Evolutionary conservation across 2,329 filamentous ascomycete species (phyloP), one percentile per base, ranked within the genome.

Genomic region (Trichophyton verrucosum): DNA sequence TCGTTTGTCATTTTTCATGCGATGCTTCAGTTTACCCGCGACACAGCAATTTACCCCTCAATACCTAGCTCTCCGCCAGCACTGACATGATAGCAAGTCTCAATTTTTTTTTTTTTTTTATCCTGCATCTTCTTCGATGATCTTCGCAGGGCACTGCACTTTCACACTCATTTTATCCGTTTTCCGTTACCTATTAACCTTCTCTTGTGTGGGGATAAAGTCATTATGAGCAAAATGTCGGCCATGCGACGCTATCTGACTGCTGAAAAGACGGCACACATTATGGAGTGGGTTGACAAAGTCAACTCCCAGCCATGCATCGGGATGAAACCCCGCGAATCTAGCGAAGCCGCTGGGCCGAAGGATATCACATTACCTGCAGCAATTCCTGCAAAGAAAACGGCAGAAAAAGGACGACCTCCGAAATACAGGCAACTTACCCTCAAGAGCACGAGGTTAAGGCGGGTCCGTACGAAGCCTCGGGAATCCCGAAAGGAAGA

Each of bases 341-440:
- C 44, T 47, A 24, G 24, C 3, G n/a, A 53, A 33, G 13, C 13
- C 13, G 49, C 49, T 53, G 27, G 33, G 15, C 49, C 13, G 27
- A n/a, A 22, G 5, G 49, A 53, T 53, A 33, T 30, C 24, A n/a
- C 49, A 17, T 22, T 24, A 27, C 13, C 27, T 24, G 8, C 49
- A 33, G 22, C 49, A n/a, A 30, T 22, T 22, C 49, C 49, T 3
- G 13, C 22, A 24, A 53, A 53, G 15, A 38, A 1, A 11, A 13
- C 33, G 11, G 22, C 22, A 20, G 22, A 30, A 9, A 53, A 7
- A 17, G 49, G 27, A 13, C 49, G 15, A 17, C 49, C 49, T 53
- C 49, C 49, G 11, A 53, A 53, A 33, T 53, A 53, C 49, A 53
- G 30, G 49, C 49, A 53, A 33, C 49, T 53, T 24, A 53, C 49